phyloP scores from a whole-genome alignment of 2,329 filamentous ascomycete species.

The Aspergillus transmontanensis region DNA sequence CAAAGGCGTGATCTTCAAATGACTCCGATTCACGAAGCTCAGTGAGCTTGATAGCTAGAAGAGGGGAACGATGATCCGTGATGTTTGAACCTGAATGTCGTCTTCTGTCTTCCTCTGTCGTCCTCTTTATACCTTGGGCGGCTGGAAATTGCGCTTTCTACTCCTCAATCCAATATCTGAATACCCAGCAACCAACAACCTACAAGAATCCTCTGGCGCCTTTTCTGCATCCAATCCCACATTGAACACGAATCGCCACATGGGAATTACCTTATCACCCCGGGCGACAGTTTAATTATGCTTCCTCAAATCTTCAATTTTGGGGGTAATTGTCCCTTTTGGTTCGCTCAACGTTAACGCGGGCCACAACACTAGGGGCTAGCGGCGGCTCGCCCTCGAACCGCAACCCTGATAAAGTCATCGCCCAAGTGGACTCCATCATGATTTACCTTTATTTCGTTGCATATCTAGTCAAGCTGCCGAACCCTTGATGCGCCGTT shows the following conservation, averaged over 20 bases:
- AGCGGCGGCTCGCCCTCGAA: constrained; percentile 20
- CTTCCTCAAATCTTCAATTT: not conserved
- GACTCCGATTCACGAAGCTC: not conserved
- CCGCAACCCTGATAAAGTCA: not conserved
- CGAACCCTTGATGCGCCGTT: not conserved
- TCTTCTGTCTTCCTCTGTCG: not conserved
- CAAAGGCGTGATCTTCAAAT: not conserved
- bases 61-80: not conserved
- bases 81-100: not conserved
- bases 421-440: constrained; percentile 1
- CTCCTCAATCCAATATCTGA: not conserved
- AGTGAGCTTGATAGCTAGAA: not conserved
- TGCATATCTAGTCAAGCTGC: not conserved
- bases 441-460: not conserved
- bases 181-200: not conserved
- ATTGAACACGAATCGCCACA: not conserved
- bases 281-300: not conserved
- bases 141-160: not conserved
- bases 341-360: constrained; percentile 23
- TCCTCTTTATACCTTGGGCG: constrained; percentile 1
- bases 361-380: constrained; percentile 13
- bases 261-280: not conserved
- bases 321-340: constrained; percentile 9
- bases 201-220: not conserved
- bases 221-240: not conserved